These are phyloP conservation scores for Candolleomyces aberdarensis DNA, from an alignment of 768 basidiomycete genomes.

Conservation along the genomic window DNA sequence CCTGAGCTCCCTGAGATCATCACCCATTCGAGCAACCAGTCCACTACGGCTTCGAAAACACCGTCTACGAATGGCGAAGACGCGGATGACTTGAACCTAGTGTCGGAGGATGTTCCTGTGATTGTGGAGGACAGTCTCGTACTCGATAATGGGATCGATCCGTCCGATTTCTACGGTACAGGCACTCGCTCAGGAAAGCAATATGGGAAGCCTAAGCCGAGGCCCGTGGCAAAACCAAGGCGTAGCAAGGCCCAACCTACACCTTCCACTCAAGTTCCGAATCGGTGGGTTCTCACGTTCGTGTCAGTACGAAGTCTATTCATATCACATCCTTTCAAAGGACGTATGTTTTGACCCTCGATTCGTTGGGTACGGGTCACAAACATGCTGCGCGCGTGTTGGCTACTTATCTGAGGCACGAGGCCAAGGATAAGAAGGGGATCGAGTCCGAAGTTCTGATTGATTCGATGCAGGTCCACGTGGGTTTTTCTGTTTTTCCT, in stretches of 20 bases:
- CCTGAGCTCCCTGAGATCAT: neutral
- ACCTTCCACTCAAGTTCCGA: neutral
- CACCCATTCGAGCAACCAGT: neutral
- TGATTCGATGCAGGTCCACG: conserved; percentile 48
- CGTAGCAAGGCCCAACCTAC: neutral
- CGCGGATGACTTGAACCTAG: conserved; percentile 2
- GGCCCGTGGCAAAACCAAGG: neutral
- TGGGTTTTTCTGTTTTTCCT: conserved; percentile 24
- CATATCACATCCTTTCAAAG: conserved; percentile 32
- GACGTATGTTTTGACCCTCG: conserved; percentile 83
- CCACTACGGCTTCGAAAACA: neutral
- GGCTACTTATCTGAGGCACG: conserved; percentile 62
- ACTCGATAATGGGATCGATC: neutral
- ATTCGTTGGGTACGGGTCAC: conserved; percentile 82
- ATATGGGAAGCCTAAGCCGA: neutral
- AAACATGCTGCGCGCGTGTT: conserved; percentile 60
- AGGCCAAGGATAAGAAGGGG: conserved; percentile 72
- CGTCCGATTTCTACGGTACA: conserved; percentile 3
- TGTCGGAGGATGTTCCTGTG: neutral
- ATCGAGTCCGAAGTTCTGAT: conserved; percentile 32
- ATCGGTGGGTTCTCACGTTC: conserved; percentile 2
- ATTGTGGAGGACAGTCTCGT: neutral
- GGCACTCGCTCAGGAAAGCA: neutral
- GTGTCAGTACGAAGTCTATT: neutral
- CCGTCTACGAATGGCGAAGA: neutral